Percentiles rank a stretch among this genome's conserved stretches.
Evolutionary conservation across 1,284 basidiomycete genomes (phyloP).

Genomic region (Tylopilus orsonianus): DNA sequence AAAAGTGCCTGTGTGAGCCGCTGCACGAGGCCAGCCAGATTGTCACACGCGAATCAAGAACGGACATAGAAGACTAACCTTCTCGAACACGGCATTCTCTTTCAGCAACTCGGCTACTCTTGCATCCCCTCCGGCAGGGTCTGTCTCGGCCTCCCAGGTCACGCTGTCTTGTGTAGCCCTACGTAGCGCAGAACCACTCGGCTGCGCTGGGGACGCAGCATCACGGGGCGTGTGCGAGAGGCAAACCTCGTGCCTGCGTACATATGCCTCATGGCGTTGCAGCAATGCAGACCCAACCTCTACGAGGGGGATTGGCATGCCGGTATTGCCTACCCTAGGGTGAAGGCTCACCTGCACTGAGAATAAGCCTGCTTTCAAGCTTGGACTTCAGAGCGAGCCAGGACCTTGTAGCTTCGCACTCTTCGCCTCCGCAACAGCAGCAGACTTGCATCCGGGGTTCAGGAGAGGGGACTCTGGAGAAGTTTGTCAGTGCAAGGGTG

Average conservation of each 20-base stretch:
- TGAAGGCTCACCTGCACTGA: constrained; percentile 74
- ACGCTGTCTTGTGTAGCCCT: constrained; percentile 16
- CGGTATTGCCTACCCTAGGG: neutral
- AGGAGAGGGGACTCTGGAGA: constrained; percentile 68
- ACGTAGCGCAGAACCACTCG: constrained; percentile 10
- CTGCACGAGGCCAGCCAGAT: constrained; percentile 39
- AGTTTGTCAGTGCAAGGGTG: constrained; percentile 65
- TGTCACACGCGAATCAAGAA: neutral
- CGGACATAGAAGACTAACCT: constrained; percentile 43
- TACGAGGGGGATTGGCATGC: constrained; percentile 32
- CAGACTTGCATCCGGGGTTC: constrained; percentile 49
- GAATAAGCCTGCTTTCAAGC: constrained; percentile 71
- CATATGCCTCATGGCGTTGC: constrained; percentile 83
- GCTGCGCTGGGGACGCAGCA: constrained; percentile 18
- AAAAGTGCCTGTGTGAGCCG: constrained; percentile 79
- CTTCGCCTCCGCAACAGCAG: constrained; percentile 68
- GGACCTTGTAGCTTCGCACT: constrained; percentile 61
- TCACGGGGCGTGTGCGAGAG: constrained; percentile 18
- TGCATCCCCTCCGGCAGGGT: constrained; percentile 28
- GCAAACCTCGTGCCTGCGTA: constrained; percentile 68
- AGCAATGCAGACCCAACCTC: constrained; percentile 92
- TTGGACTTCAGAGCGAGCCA: constrained; percentile 68
- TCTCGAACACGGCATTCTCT: constrained; percentile 67
- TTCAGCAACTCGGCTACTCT: constrained; percentile 46
- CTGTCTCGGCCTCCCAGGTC: constrained; percentile 15